Conservation (phyloP, 768 basidiomycete species). For the Suillus fuscotomentosus region DNA sequence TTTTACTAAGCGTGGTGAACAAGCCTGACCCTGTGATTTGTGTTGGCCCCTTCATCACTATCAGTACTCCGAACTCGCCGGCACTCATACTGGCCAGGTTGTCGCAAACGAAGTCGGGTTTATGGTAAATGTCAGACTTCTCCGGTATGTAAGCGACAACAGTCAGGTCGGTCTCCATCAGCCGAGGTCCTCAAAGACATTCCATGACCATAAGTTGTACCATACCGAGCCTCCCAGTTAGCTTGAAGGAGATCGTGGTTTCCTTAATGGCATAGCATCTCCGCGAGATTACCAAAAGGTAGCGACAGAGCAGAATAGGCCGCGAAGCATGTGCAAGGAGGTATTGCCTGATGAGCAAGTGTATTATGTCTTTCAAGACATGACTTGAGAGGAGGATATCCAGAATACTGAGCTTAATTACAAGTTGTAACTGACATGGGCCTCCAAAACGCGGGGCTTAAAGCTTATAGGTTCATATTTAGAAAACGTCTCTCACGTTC, state of each 20-base stretch:
- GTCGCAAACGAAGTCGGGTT: conserved; percentile 57
- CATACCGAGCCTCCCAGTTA: conserved; percentile 47
- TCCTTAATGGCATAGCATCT: conserved; percentile 54
- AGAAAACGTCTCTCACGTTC: too few species aligned
- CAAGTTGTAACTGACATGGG: conserved; percentile 2
- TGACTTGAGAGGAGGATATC: conserved; percentile 18
- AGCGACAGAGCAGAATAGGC: conserved; percentile 45
- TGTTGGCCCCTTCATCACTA: conserved; percentile 54
- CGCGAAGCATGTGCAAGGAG: conserved; percentile 45
- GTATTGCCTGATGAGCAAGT: conserved; percentile 45
- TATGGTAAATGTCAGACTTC: conserved; percentile 57
- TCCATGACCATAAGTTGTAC: conserved; percentile 39
- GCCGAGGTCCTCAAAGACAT: conserved; percentile 49
- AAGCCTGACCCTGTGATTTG: conserved; percentile 44
- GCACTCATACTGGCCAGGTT: conserved; percentile 50
- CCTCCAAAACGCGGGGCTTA: background rate
- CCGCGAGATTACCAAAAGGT: conserved; percentile 51
- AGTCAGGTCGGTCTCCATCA: conserved; percentile 58
- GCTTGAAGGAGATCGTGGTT: conserved; percentile 45
- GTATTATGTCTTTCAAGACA: conserved; percentile 36
- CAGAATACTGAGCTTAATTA: background rate
- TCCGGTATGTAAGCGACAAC: conserved; percentile 59
- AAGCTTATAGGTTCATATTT: too few species aligned
- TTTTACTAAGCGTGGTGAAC: background rate
- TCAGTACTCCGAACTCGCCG: conserved; percentile 48